A percentile compares a stretch with the other conserved stretches of the same genome.
Evolutionary conservation across 1,284 basidiomycete species (phyloP).

Genomic region (Cryptococcus wingfieldii): DNA sequence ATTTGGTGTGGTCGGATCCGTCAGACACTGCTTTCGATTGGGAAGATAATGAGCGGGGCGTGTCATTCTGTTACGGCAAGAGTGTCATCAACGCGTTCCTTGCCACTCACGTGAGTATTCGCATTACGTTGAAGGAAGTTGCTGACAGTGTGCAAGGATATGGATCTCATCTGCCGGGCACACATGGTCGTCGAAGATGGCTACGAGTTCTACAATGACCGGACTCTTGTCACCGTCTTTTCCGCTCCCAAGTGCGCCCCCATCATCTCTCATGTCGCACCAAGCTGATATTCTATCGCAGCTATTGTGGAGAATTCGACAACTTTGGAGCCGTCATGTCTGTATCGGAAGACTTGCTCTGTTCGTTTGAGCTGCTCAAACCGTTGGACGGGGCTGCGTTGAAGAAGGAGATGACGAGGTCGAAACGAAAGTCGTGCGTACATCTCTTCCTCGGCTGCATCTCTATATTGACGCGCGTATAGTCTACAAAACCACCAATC

Average conservation of each 20-base stretch:
- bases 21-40: conserved; percentile 99
- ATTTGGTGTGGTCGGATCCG: conserved; percentile 97
- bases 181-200: conserved; percentile 98
- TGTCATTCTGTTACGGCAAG: conserved; percentile 82
- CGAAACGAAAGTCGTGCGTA: conserved; percentile 84
- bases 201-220: conserved; percentile 98
- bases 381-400: conserved; percentile 91
- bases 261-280: background rate
- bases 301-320: conserved; percentile 61
- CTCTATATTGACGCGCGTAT: background rate
- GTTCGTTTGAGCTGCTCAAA: conserved; percentile 98
- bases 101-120: conserved; percentile 72
- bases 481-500: conserved; percentile 51
- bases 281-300: conserved; percentile 1
- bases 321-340: conserved; percentile 99
- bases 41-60: conserved; percentile 98
- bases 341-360: conserved; percentile 94
- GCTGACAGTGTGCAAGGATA: conserved; percentile 51
- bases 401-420: conserved; percentile 98
- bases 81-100: conserved; percentile 97
- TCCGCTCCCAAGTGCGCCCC: conserved; percentile 84
- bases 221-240: conserved; percentile 94
- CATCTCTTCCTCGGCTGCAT: background rate
- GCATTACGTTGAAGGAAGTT: too few species aligned
- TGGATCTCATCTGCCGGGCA: conserved; percentile 98